Base-by-base conservation (phyloP, 305 asterid species). In the Rubia peregrina region DNA sequence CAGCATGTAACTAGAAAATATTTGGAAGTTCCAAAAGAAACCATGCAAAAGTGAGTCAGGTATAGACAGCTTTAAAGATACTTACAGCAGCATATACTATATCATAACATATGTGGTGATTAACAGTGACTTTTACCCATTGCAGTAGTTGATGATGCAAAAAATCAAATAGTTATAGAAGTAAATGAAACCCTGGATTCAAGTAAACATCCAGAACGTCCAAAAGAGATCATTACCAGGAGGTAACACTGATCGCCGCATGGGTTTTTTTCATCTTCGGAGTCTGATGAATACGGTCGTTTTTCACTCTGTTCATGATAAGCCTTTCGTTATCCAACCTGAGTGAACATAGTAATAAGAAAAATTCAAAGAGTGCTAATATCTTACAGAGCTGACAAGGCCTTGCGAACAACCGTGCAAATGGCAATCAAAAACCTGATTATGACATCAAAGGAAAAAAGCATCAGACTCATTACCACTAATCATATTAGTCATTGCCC, bases 401-500 rank as follows among this genome's bases (percentile, higher is more conserved):
- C 74, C 80, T 81, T 91, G 97, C 22, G 98, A 90, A 76, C 95
- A 90, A 26, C 97, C 96, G 81, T 94, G 99, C 85, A 94, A 83
- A 65, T 89, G 96, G 74, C 99, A 94, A 76, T 91, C 96, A 79
- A 89, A 94, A 78, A 89, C 91, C 99, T 94, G 89, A 67, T 41
- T 73, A 60, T 42, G 63, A 76, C 77, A 71, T 78, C 51, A 70
- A 64, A 44, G 73, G 48, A 77, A 17, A 30, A 64, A n/a, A 78
- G 42, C 71, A 72, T 65, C 49, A 60, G 55, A 43, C 26, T 7
- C 69, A 3, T 63, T 46, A 9, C 22, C 40, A 67, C 68, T 24
- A 1, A 56, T 17, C 33, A 63, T 14, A 62, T 53, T 7, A 17
- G 33, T 62, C 51, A 64, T 67, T 48, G 19, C 65, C 67, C 71